Conservation (phyloP, 495 filamentous ascomycete genomes). For the Aspergillus leporis region DNA sequence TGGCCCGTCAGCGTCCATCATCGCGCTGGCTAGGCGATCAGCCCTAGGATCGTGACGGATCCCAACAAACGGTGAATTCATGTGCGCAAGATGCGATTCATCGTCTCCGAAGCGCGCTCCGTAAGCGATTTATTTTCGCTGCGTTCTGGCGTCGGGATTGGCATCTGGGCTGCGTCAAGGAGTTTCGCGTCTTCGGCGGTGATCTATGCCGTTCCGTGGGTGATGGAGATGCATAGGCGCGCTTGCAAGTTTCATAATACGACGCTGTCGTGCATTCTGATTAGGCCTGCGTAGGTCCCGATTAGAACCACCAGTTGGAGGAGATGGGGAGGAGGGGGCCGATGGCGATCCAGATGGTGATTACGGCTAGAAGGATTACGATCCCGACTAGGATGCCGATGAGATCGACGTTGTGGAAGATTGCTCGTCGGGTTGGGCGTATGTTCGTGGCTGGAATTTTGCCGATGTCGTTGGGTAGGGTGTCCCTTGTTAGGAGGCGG, state of each 20-base stretch:
- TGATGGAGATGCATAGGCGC: slow-evolving; percentile 28
- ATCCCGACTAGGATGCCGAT: slow-evolving; percentile 32
- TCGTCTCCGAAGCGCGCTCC: slow-evolving; percentile 21
- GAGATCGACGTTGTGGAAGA: slow-evolving; percentile 38
- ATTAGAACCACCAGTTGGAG: slow-evolving; percentile 45
- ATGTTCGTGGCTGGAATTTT: slow-evolving; percentile 27
- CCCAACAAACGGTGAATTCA: slow-evolving; percentile 26
- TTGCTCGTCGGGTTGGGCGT: slow-evolving; percentile 23
- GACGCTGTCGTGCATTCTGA: slow-evolving; percentile 41
- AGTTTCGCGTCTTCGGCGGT: slow-evolving; percentile 23
- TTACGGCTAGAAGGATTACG: slow-evolving; percentile 31
- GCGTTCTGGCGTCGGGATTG: neutral
- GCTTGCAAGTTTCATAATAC: slow-evolving; percentile 39
- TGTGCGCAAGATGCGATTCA: slow-evolving; percentile 28
- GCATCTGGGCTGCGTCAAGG: slow-evolving; percentile 11
- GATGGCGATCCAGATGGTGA: slow-evolving; percentile 32
- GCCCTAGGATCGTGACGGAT: slow-evolving; percentile 27
- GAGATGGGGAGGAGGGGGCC: slow-evolving; percentile 18
- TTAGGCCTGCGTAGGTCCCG: slow-evolving; percentile 43
- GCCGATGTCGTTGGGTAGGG: slow-evolving; percentile 5
- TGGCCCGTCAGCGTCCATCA: slow-evolving; percentile 41
- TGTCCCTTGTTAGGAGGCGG: slow-evolving; percentile 9
- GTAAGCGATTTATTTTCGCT: slow-evolving; percentile 13
- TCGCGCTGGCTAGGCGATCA: slow-evolving; percentile 31
- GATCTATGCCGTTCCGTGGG: slow-evolving; percentile 24